These are phyloP conservation scores for Trichoderma afroharzianum DNA, from an alignment of 2,329 filamentous ascomycete species.

Conservation along the genomic window DNA sequence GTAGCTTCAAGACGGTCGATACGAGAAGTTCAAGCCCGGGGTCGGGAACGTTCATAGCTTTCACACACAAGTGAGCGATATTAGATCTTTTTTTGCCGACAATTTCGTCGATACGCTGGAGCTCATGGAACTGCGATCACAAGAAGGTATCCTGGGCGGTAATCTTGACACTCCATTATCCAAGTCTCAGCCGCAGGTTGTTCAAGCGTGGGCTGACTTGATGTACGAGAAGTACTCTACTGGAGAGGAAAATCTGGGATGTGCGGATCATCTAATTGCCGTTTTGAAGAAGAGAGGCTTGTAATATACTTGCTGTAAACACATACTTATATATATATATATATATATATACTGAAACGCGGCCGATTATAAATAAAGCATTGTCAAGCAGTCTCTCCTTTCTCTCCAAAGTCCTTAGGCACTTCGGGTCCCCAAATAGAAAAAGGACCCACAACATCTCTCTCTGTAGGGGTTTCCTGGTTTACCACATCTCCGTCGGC, in stretches of 20 bases:
- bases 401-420: constrained; percentile 6
- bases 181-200: not conserved
- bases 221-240: not conserved
- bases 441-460: constrained; percentile 2
- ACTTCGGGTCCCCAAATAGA: constrained; percentile 24
- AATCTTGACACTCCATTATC: not conserved
- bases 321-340: too few species aligned
- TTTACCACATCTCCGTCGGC: constrained; percentile 61
- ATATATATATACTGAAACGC: too few species aligned
- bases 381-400: not conserved
- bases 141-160: not conserved
- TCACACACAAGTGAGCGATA: not conserved
- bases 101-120: not conserved
- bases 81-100: not conserved
- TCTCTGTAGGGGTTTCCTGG: constrained; percentile 37
- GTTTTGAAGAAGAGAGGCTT: not conserved
- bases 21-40: not conserved
- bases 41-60: not conserved
- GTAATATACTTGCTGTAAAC: not conserved
- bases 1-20: not conserved
- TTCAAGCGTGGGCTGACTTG: not conserved
- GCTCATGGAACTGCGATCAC: not conserved
- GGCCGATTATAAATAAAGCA: too few species aligned
- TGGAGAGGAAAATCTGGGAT: not conserved
- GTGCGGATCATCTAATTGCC: not conserved